phyloP scores from a whole-genome alignment of 768 basidiomycete species.

The Pholiota conissans region DNA sequence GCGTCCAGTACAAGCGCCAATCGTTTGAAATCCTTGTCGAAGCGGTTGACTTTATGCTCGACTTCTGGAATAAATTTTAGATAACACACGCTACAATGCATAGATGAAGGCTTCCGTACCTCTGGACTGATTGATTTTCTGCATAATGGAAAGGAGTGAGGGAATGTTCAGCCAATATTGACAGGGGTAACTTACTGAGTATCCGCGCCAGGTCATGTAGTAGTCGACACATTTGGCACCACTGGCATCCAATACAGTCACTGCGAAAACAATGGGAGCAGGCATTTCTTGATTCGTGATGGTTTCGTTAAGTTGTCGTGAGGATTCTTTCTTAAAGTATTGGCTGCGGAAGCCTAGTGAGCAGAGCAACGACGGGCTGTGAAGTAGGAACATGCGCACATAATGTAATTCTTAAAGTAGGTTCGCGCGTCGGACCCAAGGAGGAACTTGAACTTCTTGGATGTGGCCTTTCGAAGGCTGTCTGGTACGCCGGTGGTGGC shows the following conservation, averaged over 20 bases:
- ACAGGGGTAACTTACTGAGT: constrained; percentile 30
- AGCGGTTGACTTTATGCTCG: constrained; percentile 30
- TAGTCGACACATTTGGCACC: constrained; percentile 46
- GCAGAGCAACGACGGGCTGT: background rate
- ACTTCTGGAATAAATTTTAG: constrained; percentile 16
- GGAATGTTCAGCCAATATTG: background rate
- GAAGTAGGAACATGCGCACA: constrained; percentile 28
- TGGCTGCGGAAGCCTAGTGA: constrained; percentile 11
- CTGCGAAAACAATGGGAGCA: constrained; percentile 45
- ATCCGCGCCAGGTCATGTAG: constrained; percentile 50
- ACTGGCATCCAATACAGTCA: constrained; percentile 37
- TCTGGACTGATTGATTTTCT: constrained; percentile 23
- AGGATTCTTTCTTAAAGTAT: constrained; percentile 17
- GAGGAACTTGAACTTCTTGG: constrained; percentile 41
- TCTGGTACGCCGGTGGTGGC: constrained; percentile 30
- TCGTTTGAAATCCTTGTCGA: constrained; percentile 45
- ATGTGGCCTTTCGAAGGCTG: constrained; percentile 28
- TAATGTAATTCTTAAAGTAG: constrained; percentile 41
- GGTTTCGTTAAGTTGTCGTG: constrained; percentile 19
- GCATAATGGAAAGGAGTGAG: background rate
- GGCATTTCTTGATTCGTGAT: constrained; percentile 19
- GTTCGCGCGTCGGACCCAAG: constrained; percentile 39
- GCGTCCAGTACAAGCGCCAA: constrained; percentile 41
- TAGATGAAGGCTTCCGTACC: constrained; percentile 17
- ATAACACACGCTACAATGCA: background rate